These are phyloP conservation scores for Blastobotrys ciferrii DNA, from an alignment of 1,139 yeast genomes.

Conservation along the genomic window DNA sequence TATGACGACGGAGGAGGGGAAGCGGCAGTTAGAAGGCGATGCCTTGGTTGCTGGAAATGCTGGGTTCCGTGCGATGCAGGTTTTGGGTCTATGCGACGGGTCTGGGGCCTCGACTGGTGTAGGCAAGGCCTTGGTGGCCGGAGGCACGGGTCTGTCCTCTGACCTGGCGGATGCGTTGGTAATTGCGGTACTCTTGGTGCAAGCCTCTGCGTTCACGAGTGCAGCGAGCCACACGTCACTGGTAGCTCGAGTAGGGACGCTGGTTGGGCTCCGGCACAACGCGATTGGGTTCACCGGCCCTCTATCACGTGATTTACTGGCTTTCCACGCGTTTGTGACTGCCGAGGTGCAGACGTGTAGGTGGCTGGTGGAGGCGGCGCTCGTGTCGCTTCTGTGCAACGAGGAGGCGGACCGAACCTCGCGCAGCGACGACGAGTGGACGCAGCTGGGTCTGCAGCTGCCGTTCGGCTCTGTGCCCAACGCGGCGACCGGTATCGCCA, in stretches of 20 bases:
- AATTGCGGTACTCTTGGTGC: constrained; percentile 33
- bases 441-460: constrained; percentile 49
- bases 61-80: constrained; percentile 54
- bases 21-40: constrained; percentile 11
- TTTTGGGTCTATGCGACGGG: constrained; percentile 53
- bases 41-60: constrained; percentile 45
- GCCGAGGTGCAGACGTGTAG: constrained; percentile 52
- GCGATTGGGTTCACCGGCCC: constrained; percentile 71
- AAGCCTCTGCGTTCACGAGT: constrained; percentile 18
- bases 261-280: constrained; percentile 52
- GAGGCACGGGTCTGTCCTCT: constrained; percentile 32
- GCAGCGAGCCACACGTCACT: constrained; percentile 43
- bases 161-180: constrained; percentile 32
- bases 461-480: constrained; percentile 59
- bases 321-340: constrained; percentile 65
- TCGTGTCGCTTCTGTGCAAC: constrained; percentile 53
- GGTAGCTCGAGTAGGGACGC: constrained; percentile 57
- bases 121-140: constrained; percentile 52
- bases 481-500: constrained; percentile 41
- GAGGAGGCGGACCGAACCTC: constrained; percentile 49
- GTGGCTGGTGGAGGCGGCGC: constrained; percentile 54
- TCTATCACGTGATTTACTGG: constrained; percentile 58
- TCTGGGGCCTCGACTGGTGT: constrained; percentile 50
- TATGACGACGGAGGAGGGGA: too few relatives aligned
- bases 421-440: constrained; percentile 55